A percentile compares a stretch with the other conserved stretches of the same genome.
Conservation (phyloP, 352 stramenopile species). For the Pythium insidiosum region DNA sequence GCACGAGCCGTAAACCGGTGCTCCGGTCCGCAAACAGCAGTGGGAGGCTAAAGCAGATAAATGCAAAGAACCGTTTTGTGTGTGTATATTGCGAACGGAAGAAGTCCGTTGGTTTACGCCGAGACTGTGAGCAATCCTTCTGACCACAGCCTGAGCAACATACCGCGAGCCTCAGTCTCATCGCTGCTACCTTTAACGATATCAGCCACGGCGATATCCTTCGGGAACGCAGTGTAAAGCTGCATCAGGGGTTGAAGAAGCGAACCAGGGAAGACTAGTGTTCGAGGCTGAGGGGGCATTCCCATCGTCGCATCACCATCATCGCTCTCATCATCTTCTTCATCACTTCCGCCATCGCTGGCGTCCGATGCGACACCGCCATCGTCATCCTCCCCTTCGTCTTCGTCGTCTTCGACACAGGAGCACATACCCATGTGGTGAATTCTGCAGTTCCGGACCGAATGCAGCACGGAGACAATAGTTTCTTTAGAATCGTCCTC, state of each 20-base stretch:
- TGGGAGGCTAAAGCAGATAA: no score
- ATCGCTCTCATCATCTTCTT: constrained; percentile 19
- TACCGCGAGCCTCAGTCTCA: constrained; percentile 61
- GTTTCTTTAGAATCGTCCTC: constrained; percentile 51
- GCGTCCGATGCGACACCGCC: constrained; percentile 5
- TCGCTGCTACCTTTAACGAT: constrained; percentile 29
- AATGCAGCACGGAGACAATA: constrained; percentile 65
- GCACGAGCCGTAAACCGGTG: no score
- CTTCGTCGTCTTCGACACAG: constrained; percentile 29
- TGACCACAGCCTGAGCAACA: constrained; percentile 77
- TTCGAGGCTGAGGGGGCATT: constrained; percentile 37
- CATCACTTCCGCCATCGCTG: constrained; percentile 15
- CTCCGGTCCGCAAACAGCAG: background rate
- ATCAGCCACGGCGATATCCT: constrained; percentile 23
- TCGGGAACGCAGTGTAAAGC: constrained; percentile 46
- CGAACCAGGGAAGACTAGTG: constrained; percentile 56
- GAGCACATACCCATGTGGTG: constrained; percentile 82
- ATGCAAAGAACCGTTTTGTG: constrained; percentile 27
- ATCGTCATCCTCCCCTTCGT: constrained; percentile 22
- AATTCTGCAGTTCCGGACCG: constrained; percentile 58
- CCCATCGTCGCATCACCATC: constrained; percentile 18
- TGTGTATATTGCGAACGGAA: constrained; percentile 11
- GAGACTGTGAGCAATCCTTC: constrained; percentile 69
- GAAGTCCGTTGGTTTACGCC: no score
- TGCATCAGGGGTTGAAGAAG: constrained; percentile 58